These are phyloP conservation scores for Cladosporium cucumerinum DNA, from an alignment of 2,329 filamentous ascomycete species.

Conservation along the genomic window DNA sequence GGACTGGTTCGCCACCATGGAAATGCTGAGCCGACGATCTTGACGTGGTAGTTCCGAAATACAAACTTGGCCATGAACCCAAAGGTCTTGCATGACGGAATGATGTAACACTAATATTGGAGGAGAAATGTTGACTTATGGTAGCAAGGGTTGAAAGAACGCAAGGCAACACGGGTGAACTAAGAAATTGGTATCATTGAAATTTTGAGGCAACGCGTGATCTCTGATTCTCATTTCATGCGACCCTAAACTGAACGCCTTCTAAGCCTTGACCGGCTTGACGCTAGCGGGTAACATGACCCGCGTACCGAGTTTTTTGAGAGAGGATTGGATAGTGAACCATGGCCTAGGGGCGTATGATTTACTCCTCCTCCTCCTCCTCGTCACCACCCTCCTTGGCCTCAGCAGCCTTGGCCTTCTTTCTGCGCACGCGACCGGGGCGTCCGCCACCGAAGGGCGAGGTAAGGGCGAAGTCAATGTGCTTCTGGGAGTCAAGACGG, in stretches of 20 bases:
- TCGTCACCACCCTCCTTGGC: conserved; percentile 75
- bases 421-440: conserved; percentile 95
- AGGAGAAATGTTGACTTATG: too few species aligned
- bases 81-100: too few species aligned
- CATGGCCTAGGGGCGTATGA: conserved; percentile 21
- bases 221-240: conserved; percentile 14
- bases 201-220: conserved; percentile 16
- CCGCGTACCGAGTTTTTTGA: conserved; percentile 19
- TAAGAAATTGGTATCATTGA: conserved; percentile 13
- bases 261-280: conserved; percentile 7
- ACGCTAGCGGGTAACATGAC: conserved; percentile 15
- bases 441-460: conserved; percentile 97
- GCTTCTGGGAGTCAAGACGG: conserved; percentile 99
- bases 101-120: too few species aligned
- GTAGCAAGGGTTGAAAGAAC: too few species aligned
- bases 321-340: conserved; percentile 23
- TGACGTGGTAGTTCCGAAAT: too few species aligned
- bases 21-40: too few species aligned
- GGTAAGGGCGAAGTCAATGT: conserved; percentile 98
- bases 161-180: not conserved
- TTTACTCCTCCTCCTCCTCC: conserved; percentile 61
- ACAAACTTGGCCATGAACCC: too few species aligned
- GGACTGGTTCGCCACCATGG: too few species aligned
- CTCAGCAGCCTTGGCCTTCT: conserved; percentile 98
- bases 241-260: conserved; percentile 16